A percentile compares a stretch with the other conserved stretches of the same genome.
Conservation (phyloP, 1,284 basidiomycete genomes). For the Pseudozyma thailandica region DNA sequence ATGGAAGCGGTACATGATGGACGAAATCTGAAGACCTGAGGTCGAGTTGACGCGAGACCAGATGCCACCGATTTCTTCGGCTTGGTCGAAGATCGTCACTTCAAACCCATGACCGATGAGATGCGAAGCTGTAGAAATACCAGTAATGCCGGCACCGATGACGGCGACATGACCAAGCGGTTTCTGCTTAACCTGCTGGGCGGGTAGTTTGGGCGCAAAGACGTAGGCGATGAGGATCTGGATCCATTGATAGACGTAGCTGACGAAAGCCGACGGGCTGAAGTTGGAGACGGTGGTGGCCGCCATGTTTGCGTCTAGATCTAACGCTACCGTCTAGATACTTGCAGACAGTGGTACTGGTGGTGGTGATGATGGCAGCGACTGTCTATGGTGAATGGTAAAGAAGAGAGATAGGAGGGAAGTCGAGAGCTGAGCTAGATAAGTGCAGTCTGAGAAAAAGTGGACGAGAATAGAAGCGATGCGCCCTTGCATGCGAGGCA, state of each 20-base stretch:
- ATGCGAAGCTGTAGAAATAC: slow-evolving; percentile 67
- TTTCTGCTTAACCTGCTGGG: slow-evolving; percentile 37
- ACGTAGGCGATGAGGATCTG: slow-evolving; percentile 56
- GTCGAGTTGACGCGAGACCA: slow-evolving; percentile 76
- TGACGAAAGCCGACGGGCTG: slow-evolving; percentile 25
- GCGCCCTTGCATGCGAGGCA: too few relatives aligned
- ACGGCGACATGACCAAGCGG: slow-evolving; percentile 66
- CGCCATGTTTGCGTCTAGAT: slow-evolving; percentile 20
- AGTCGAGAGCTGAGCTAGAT: too few relatives aligned
- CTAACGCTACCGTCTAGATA: too few relatives aligned
- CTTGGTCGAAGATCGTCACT: slow-evolving; percentile 68
- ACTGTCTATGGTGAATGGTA: too few relatives aligned
- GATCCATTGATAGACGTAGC: slow-evolving; percentile 59
- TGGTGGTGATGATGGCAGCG: too few relatives aligned
- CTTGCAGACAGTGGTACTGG: too few relatives aligned
- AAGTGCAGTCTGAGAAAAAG: background rate
- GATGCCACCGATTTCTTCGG: slow-evolving; percentile 71
- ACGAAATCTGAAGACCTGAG: slow-evolving; percentile 75
- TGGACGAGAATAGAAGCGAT: background rate
- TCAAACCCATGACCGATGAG: slow-evolving; percentile 66
- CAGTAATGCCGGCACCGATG: slow-evolving; percentile 68
- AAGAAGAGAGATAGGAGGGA: too few relatives aligned
- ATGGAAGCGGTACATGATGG: slow-evolving; percentile 70
- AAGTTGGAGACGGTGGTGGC: slow-evolving; percentile 25
- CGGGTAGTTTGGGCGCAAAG: slow-evolving; percentile 58